Evolutionary conservation across 345 rosid genomes (phyloP), one percentile per base, ranked within the genome.

Genomic region (Rhodamnia rubescens): DNA sequence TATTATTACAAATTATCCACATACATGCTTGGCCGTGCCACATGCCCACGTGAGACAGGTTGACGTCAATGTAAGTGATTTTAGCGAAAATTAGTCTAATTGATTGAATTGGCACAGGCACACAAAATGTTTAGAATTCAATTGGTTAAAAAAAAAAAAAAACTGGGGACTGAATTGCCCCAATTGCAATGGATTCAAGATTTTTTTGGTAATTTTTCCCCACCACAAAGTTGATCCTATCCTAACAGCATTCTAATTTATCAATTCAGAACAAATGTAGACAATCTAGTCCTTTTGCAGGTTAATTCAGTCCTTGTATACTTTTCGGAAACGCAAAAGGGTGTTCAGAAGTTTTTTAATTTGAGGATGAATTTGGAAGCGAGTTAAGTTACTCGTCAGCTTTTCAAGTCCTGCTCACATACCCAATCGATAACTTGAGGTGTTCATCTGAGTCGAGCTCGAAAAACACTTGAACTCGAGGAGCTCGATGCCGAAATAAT

Each of bases 21-120:
- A 1, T 8, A 2, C 8, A 47, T 11, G 10, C 1, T 2, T 2
- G 11, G 7, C 2, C 50, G 11, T 2, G 50, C 3, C 11, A 1
- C 11, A 8, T 47, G 7, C 10, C 11, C 50, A 47, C 11, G 2
- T 47, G 8, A 2, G 11, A 47, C 50, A 47, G 2, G 2, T 47
- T 11, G 8, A 2, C 11, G 11, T 8, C 11, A 2, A 47, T 47
- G 11, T 47, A 2, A 8, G 50, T 47, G 50, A 47, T 47, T 47
- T 44, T 8, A 1, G 11, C 11, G 2, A 47, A 47, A 47, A 47
- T 47, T 47, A 8, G 11, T 47, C 11, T 47, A 47, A 49, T 49
- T 49, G 9, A 11, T 11, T 49, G 51, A 49, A 49, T 49, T 49
- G 51, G 13, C 51, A 49, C 4, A 11, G 9, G 3, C 7, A 49